A percentile compares a stretch with the other conserved stretches of the same genome.
These are phyloP conservation scores for Fusarium sororula DNA, from an alignment of 2,329 filamentous ascomycete genomes.

Conservation along the genomic window DNA sequence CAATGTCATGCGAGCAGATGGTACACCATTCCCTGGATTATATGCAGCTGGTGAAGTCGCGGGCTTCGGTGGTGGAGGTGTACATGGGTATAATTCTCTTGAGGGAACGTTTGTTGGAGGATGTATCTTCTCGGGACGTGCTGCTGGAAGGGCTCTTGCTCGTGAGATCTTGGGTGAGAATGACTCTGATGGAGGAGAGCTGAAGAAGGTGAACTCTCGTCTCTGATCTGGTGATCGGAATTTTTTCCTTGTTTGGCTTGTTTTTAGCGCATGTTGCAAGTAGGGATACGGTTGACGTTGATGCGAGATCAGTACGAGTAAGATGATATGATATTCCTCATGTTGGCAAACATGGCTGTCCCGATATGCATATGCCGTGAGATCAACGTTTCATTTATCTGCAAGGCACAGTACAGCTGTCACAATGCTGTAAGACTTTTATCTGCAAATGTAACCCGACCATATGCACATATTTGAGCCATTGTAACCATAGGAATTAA, in stretches of 20 bases:
- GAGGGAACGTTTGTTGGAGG: slow-evolving; percentile 71
- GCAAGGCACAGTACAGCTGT: too few relatives aligned
- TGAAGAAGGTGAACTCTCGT: slow-evolving; percentile 1
- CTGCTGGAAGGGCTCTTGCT: slow-evolving; percentile 64
- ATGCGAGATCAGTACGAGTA: background rate
- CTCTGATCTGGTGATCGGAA: background rate
- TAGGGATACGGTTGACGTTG: background rate
- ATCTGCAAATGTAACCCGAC: background rate
- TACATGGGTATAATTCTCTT: slow-evolving; percentile 69
- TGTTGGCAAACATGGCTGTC: background rate
- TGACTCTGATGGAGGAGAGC: background rate
- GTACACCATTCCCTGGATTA: slow-evolving; percentile 59
- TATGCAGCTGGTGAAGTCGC: slow-evolving; percentile 70
- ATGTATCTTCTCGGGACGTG: slow-evolving; percentile 69
- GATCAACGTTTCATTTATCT: background rate
- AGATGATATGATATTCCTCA: background rate
- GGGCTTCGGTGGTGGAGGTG: slow-evolving; percentile 69
- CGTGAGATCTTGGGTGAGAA: slow-evolving; percentile 50
- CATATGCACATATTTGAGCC: accelerated
- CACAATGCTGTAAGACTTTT: background rate
- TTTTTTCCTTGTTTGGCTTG: background rate
- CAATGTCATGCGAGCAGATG: slow-evolving; percentile 63
- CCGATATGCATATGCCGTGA: background rate
- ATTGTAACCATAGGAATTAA: accelerated
- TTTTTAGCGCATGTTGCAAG: background rate